Evolutionary conservation across 2,329 filamentous ascomycete genomes (phyloP), one percentile per base, ranked within the genome.

Genomic region (Escovopsis weberi): DNA sequence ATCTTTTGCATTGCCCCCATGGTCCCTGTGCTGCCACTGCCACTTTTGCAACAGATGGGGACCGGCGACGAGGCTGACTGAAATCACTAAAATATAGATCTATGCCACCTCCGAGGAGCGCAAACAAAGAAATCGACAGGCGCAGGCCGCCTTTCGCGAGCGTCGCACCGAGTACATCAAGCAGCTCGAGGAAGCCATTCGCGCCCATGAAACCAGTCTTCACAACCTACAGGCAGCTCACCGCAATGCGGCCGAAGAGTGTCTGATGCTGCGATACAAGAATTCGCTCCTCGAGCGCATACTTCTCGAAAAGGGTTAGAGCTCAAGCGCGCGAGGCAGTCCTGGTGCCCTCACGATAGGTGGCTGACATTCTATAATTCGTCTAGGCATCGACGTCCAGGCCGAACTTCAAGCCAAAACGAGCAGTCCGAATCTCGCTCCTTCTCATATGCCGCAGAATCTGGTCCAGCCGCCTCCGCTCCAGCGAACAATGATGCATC

Each of bases 161-260:
- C 82, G 91, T 51, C 81, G 91, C 45, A 96, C 89, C 43, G 91
- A 98, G 69, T 98, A 98, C 63, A 98, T 98, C 68, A 96, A 96
- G 68, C 91, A 98, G 63, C 75, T 98, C 26, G 91, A 98, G 66
- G 86, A 89, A 54, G 94, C 88, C 43, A 96, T 98, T 64, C 89
- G 91, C 57, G 85, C 91, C 53, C 89, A 96, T 70, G 91, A 98
- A 65, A 86, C 93, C 55, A 89, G 86, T 54, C 72, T 96, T 44
- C 85, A 93, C 54, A 94, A 80, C 56, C 72, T 98, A 46, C 91
- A 96, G 65, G 84, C 89, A 56, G 93, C 87, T 51, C 91, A 96
- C 59, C 85, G 91, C 54, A 88, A 79, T 56, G 91, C 91, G 45
- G 87, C 89, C 45, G 91, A 96, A 62, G 91, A 96, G 64, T 96